Evolutionary conservation across 75 land plant genomes (phyloP).

Genomic region (Ceratopteris richardii): DNA sequence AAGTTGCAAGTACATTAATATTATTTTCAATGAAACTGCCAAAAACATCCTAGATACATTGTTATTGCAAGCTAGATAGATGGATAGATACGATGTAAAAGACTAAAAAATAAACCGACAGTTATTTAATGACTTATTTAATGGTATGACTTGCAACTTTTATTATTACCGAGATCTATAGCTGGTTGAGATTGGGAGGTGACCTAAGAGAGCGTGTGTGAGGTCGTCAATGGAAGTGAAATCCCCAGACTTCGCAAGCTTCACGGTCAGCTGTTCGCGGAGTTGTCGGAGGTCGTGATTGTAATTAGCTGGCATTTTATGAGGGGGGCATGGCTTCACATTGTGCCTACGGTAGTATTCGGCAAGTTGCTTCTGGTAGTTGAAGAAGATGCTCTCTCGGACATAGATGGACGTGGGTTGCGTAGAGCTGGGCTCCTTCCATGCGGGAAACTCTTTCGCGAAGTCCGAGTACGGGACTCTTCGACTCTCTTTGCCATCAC

Average conservation of each 20-base stretch:
- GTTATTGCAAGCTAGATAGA: too few species aligned
- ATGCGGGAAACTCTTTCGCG: background rate
- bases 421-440: background rate
- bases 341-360: background rate
- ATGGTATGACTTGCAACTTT: too few species aligned
- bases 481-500: background rate
- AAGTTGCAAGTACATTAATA: too few species aligned
- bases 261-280: background rate
- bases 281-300: background rate
- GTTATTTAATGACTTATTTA: too few species aligned
- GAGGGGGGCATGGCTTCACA: background rate
- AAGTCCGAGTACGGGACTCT: background rate
- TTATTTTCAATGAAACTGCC: too few species aligned
- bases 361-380: background rate
- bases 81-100: too few species aligned
- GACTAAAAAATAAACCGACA: too few species aligned
- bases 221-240: background rate
- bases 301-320: background rate
- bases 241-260: background rate
- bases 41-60: too few species aligned
- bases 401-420: background rate
- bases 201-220: too few species aligned
- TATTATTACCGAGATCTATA: too few species aligned
- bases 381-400: constrained; percentile 1
- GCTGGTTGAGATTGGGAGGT: too few species aligned